Base-by-base conservation (phyloP, 306 rosid genomes). In the Casuarina cunninghamiana region DNA sequence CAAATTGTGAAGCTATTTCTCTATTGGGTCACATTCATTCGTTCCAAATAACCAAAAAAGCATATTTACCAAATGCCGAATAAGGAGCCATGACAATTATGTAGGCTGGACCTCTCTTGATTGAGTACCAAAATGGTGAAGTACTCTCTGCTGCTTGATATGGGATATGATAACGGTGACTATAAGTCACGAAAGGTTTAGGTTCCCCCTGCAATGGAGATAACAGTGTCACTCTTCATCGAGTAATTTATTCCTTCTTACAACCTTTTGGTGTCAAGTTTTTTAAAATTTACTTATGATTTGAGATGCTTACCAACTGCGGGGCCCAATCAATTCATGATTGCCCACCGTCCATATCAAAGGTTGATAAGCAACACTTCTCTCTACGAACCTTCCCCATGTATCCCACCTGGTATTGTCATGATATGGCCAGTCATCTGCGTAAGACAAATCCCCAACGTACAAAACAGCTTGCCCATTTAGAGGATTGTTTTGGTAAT, bases 301-400 rank as follows among this genome's bases (percentile, higher is more conserved):
- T 54, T 54, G 32, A 61, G 75, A 86, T 41, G 42, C 90, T 89
- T 75, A 89, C 97, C 46, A 94, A 75, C 77, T 89, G 84, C n/a
- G 97, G 94, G 50, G 66, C 90, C 80, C 79, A 90, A 81, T 89
- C 93, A 72, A 94, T 41, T 92, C 98, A 76, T 92, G 97, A 80
- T 94, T 94, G 51, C 97, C 98, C 17, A 91, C 84, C 6, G 97
- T 90, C 97, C 98, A 94, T 79, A 94, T 90, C 97, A 97, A 94
- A 37, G 97, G 97, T 78, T 94, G 97, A 89, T 90, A 90, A 63
- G 93, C 97, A 78, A 4, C 70, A 65, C 95, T 90, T 83, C 97
- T 90, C 88, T 94, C 97, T 0, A 67, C 17, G 17, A 92, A 87
- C 74, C 97, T 92, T 84, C 90, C 95, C 93, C 95, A 90, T 55